Evolutionary conservation across 1,284 basidiomycete genomes (phyloP).

Genomic region (Boletus holoroseus): DNA sequence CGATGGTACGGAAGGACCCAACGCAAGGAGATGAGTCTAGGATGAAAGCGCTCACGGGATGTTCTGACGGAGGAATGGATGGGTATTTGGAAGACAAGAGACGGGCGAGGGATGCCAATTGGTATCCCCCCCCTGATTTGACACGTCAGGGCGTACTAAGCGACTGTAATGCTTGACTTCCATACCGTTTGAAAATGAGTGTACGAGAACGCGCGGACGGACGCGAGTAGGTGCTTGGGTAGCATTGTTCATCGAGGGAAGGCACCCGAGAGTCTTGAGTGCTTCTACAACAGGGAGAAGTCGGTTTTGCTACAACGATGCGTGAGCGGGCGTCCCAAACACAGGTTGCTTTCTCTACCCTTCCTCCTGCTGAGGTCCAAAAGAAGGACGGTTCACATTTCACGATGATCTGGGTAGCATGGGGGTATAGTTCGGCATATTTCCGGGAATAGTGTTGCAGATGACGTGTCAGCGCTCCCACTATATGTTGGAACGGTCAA

Average conservation of each 20-base stretch:
- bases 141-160: neutral
- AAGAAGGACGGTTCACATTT: slow-evolving; percentile 39
- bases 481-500: slow-evolving; percentile 26
- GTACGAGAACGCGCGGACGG: slow-evolving; percentile 40
- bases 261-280: slow-evolving; percentile 38
- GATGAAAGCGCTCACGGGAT: slow-evolving; percentile 37
- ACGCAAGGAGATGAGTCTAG: slow-evolving; percentile 49
- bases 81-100: slow-evolving; percentile 32
- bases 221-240: neutral
- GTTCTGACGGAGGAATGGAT: slow-evolving; percentile 10
- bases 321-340: neutral
- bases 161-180: neutral
- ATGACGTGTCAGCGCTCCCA: slow-evolving; percentile 48
- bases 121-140: slow-evolving; percentile 43
- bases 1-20: slow-evolving; percentile 27
- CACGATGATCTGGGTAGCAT: slow-evolving; percentile 45
- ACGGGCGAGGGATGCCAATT: slow-evolving; percentile 37
- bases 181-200: slow-evolving; percentile 54
- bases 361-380: slow-evolving; percentile 31
- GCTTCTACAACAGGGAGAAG: slow-evolving; percentile 40
- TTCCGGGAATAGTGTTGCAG: slow-evolving; percentile 45
- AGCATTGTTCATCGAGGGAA: slow-evolving; percentile 18
- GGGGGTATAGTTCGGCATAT: slow-evolving; percentile 46
- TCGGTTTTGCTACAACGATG: slow-evolving; percentile 22
- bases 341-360: slow-evolving; percentile 29